These are phyloP conservation scores for Termitomyces heimii DNA, from an alignment of 768 basidiomycete species.

Conservation along the genomic window DNA sequence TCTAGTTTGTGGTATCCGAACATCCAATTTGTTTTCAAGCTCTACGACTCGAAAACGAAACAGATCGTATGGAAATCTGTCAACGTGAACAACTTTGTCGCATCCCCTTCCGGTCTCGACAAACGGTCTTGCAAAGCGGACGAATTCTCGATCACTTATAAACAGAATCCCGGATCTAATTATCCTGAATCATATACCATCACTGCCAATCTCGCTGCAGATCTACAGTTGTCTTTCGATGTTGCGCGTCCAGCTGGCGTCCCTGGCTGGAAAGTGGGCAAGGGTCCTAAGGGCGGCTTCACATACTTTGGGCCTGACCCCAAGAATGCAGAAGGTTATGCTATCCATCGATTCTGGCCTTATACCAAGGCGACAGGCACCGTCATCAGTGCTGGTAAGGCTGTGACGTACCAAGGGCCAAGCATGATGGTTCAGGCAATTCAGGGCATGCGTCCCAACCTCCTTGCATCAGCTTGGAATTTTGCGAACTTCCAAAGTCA, in stretches of 20 bases:
- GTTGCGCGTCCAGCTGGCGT: conserved; percentile 61
- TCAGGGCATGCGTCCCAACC: conserved; percentile 96
- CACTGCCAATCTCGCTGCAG: conserved; percentile 69
- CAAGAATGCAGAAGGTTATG: conserved; percentile 4
- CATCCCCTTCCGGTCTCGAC: conserved; percentile 72
- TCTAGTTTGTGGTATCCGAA: conserved; percentile 87
- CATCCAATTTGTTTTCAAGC: conserved; percentile 90
- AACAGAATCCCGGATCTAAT: conserved; percentile 48
- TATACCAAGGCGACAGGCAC: conserved; percentile 40
- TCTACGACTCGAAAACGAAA: conserved; percentile 72
- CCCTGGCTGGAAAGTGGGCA: conserved; percentile 89
- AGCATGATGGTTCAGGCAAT: conserved; percentile 95
- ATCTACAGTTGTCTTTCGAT: conserved; percentile 76
- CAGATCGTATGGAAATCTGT: conserved; percentile 80
- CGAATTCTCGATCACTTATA: conserved; percentile 72
- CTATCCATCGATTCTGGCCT: conserved; percentile 8
- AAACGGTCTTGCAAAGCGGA: conserved; percentile 85
- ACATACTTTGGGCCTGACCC: conserved; percentile 2
- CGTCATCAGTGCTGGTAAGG: conserved; percentile 61
- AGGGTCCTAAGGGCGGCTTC: conserved; percentile 13
- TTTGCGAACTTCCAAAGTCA: conserved; percentile 87
- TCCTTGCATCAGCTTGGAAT: conserved; percentile 92
- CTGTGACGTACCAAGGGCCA: conserved; percentile 47
- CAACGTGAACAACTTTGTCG: conserved; percentile 76
- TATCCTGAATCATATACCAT: conserved; percentile 75